Conservation (phyloP, 192 early-diverging fungal species). For the Backusella westeae region DNA sequence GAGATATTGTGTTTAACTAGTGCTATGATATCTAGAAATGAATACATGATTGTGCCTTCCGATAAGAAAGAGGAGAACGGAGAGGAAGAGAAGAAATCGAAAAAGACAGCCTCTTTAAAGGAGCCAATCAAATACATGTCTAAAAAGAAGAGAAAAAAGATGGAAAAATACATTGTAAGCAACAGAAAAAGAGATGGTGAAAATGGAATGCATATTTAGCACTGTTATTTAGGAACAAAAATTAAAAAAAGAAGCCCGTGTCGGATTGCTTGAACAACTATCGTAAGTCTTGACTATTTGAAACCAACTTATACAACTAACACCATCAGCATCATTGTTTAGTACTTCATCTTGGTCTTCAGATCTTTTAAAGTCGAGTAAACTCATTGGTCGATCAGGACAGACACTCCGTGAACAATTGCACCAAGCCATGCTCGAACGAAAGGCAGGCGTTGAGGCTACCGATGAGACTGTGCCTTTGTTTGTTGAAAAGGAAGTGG, state of each 20-base stretch:
- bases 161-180: slow-evolving; percentile 77
- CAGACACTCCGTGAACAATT: slow-evolving; percentile 71
- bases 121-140: slow-evolving; percentile 44
- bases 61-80: not conserved
- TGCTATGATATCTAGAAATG: not conserved
- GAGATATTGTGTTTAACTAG: too few species aligned
- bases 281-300: slow-evolving; percentile 29
- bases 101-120: slow-evolving; percentile 3
- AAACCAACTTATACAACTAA: not conserved
- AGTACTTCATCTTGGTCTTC: slow-evolving; percentile 67
- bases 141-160: slow-evolving; percentile 72
- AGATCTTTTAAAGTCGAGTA: slow-evolving; percentile 65
- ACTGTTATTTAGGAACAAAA: slow-evolving; percentile 62
- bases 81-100: not conserved
- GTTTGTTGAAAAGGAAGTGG: slow-evolving; percentile 51
- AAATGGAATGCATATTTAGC: not conserved
- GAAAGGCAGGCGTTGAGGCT: slow-evolving; percentile 58
- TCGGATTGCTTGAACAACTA: slow-evolving; percentile 59
- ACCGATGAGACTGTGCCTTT: slow-evolving; percentile 59
- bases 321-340: too few species aligned
- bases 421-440: slow-evolving; percentile 60
- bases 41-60: slow-evolving; percentile 8
- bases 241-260: slow-evolving; percentile 76
- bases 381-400: slow-evolving; percentile 57
- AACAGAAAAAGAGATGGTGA: not conserved